Evolutionary conservation across 2,329 filamentous ascomycete species (phyloP).

Genomic region (Xylaria sp.): DNA sequence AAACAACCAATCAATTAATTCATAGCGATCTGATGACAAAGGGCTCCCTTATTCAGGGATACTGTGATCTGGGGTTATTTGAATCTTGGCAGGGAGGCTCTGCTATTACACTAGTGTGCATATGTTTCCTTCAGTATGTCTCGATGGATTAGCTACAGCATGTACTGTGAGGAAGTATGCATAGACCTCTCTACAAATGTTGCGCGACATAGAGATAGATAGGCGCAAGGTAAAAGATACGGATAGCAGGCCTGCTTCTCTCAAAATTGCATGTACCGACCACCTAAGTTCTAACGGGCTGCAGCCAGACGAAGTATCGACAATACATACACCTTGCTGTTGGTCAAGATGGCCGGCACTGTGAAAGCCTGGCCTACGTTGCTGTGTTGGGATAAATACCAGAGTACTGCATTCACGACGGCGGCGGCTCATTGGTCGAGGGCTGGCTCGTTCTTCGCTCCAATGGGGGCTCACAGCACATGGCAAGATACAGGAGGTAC

Average conservation of each 20-base stretch:
- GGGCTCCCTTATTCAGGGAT: background rate
- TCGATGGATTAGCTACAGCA: background rate
- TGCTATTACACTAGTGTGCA: slow-evolving; percentile 36
- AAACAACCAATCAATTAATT: slow-evolving; percentile 8
- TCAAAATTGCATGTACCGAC: background rate
- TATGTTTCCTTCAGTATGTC: slow-evolving; percentile 25
- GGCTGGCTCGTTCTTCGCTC: slow-evolving; percentile 30
- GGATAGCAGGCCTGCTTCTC: background rate
- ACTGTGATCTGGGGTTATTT: slow-evolving; percentile 23
- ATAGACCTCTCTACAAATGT: background rate
- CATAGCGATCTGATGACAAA: background rate
- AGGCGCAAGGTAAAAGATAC: slow-evolving; percentile 7
- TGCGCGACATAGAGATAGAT: background rate
- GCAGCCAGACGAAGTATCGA: background rate
- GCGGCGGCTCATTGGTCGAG: slow-evolving; percentile 22
- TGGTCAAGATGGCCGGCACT: background rate
- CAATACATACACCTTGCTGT: slow-evolving; percentile 8
- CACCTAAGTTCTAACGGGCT: background rate
- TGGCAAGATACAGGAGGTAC: slow-evolving; percentile 23
- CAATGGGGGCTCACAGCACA: slow-evolving; percentile 25
- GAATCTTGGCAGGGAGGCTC: slow-evolving; percentile 38
- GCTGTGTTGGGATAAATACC: background rate
- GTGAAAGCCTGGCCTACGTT: slow-evolving; percentile 1
- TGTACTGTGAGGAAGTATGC: background rate
- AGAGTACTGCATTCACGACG: background rate